phyloP scores from a whole-genome alignment of 495 filamentous ascomycete genomes.

The Elasticomyces elasticus region DNA sequence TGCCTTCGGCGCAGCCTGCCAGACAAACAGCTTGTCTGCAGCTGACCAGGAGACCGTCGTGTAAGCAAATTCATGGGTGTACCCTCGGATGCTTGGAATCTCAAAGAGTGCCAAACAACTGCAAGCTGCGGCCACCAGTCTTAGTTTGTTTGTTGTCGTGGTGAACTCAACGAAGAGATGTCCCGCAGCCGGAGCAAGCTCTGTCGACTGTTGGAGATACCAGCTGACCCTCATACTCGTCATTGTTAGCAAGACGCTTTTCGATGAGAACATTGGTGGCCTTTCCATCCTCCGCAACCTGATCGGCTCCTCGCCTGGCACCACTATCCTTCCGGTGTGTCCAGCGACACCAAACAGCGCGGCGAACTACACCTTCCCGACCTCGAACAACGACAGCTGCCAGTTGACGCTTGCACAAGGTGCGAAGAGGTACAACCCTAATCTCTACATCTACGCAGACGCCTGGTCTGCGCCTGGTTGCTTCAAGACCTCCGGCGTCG shows the following conservation, averaged over 20 bases:
- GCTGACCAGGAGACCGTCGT: conserved; percentile 13
- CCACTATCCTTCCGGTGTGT: conserved; percentile 13
- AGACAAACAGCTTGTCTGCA: conserved; percentile 12
- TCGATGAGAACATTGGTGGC: conserved; percentile 19
- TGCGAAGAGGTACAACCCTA: conserved; percentile 15
- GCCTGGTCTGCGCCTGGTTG: conserved; percentile 22
- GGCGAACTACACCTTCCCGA: conserved; percentile 12
- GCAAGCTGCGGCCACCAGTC: too few species aligned
- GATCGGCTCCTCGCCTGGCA: conserved; percentile 14
- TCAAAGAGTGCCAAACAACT: too few species aligned
- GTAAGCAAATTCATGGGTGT: too few species aligned
- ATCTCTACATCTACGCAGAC: conserved; percentile 20
- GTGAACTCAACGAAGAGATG: too few species aligned
- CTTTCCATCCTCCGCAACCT: conserved; percentile 21
- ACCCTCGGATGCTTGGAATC: too few species aligned
- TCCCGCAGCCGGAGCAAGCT: too few species aligned
- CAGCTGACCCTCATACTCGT: too few species aligned
- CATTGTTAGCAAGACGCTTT: conserved; percentile 16
- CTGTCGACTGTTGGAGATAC: too few species aligned
- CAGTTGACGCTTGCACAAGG: conserved; percentile 16
- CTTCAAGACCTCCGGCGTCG: conserved; percentile 17
- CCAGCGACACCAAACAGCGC: conserved; percentile 13
- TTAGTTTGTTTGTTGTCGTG: too few species aligned
- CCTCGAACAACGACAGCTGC: conserved; percentile 18
- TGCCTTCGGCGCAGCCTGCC: conserved; percentile 18